Conservation (phyloP, 169 alveolate species). For the Plasmodium chabaudi region DNA sequence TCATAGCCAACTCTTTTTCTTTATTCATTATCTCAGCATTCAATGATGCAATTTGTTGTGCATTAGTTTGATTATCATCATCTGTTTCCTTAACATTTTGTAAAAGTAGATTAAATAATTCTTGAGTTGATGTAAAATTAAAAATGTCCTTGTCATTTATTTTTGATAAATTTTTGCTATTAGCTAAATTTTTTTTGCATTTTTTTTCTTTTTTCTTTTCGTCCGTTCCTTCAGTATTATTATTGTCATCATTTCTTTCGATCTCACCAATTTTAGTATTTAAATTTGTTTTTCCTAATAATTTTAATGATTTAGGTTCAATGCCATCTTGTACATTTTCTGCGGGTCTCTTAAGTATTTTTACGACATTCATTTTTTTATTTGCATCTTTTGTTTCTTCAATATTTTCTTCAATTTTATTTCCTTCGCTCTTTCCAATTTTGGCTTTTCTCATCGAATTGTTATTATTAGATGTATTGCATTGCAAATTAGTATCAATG, state of each 20-base stretch:
- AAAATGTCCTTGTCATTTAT: slow-evolving; percentile 36
- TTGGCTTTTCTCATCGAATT: background rate
- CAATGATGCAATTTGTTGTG: background rate
- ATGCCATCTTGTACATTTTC: slow-evolving; percentile 1
- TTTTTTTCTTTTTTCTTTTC: slow-evolving; percentile 12
- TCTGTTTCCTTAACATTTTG: slow-evolving; percentile 48
- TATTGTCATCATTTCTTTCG: background rate
- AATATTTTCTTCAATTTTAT: background rate
- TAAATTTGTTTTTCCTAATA: background rate
- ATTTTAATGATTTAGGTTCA: background rate
- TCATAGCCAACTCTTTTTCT: background rate
- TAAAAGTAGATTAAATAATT: slow-evolving; percentile 44
- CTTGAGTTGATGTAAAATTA: slow-evolving; percentile 66
- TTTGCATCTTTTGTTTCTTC: slow-evolving; percentile 14
- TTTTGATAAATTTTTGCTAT: background rate
- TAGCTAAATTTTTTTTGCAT: background rate
- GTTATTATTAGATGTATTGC: background rate
- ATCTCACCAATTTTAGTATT: background rate
- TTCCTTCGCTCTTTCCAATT: background rate
- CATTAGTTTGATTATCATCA: background rate
- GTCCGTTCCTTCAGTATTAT: background rate
- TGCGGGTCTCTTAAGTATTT: slow-evolving; percentile 48
- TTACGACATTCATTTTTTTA: slow-evolving; percentile 28
- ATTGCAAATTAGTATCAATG: background rate
- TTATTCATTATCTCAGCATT: background rate